A percentile compares a stretch with the other conserved stretches of the same genome.
Evolutionary conservation across 1,139 yeast species (phyloP).

Genomic region (Diutina siamensis): DNA sequence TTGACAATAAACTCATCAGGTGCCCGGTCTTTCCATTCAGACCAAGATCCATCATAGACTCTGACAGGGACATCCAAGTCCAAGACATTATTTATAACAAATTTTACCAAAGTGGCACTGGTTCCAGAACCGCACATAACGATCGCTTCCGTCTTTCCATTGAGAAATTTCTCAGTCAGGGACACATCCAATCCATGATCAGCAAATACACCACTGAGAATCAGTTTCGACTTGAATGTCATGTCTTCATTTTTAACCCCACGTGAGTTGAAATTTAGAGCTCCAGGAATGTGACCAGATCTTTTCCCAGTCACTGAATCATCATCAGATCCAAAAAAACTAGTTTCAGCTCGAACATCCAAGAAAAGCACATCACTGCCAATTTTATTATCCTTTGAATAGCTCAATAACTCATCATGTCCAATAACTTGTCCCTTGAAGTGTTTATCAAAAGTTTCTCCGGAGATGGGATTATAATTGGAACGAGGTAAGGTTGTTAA

Average conservation of each 20-base stretch:
- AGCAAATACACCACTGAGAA: constrained; percentile 27
- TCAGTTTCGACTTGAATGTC: constrained; percentile 37
- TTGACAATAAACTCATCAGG: constrained; percentile 24
- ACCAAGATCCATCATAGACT: constrained; percentile 94
- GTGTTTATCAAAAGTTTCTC: constrained; percentile 15
- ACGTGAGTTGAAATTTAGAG: constrained; percentile 66
- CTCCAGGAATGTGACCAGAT: constrained; percentile 82
- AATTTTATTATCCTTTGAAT: constrained; percentile 40
- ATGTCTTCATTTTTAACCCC: constrained; percentile 42
- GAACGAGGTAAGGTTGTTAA: constrained; percentile 10
- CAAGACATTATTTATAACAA: constrained; percentile 31
- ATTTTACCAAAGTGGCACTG: constrained; percentile 72
- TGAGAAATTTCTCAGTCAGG: constrained; percentile 9
- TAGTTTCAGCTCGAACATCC: constrained; percentile 71
- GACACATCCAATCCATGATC: constrained; percentile 15
- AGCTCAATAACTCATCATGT: constrained; percentile 48
- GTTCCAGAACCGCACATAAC: constrained; percentile 96
- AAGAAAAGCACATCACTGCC: constrained; percentile 41
- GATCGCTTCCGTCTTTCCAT: constrained; percentile 45
- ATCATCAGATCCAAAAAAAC: constrained; percentile 69
- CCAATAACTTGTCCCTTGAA: constrained; percentile 43
- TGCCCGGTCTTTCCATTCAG: constrained; percentile 44
- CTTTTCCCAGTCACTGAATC: constrained; percentile 85
- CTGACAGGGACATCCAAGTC: constrained; percentile 56
- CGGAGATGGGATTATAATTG: constrained; percentile 15